Evolutionary conservation across 2,329 filamentous ascomycete species (phyloP).

Genomic region (Acrodontium crateriforme): DNA sequence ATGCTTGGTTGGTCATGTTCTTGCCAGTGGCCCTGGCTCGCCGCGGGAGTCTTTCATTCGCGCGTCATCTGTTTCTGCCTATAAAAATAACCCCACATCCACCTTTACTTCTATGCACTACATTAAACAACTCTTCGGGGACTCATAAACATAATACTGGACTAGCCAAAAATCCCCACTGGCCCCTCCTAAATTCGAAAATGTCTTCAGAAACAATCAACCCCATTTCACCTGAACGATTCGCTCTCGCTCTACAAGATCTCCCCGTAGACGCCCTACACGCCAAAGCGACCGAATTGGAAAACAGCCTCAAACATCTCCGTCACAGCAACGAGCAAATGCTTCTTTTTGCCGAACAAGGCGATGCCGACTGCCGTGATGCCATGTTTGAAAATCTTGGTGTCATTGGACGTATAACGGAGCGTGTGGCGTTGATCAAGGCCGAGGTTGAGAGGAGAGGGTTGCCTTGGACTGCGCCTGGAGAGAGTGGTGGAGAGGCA

Average conservation of each 20-base stretch:
- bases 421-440: slow-evolving; percentile 49
- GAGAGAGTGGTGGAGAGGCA: slow-evolving; percentile 7
- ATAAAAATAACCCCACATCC: no score
- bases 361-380: slow-evolving; percentile 57
- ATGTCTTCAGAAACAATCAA: slow-evolving; percentile 9
- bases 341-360: slow-evolving; percentile 49
- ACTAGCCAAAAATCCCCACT: no score
- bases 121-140: no score
- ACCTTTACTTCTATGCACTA: no score
- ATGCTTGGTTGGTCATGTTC: no score
- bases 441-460: slow-evolving; percentile 52
- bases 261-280: slow-evolving; percentile 54
- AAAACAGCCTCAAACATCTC: slow-evolving; percentile 61
- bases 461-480: slow-evolving; percentile 32
- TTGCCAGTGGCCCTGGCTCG: no score
- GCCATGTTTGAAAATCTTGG: slow-evolving; percentile 58
- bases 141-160: no score
- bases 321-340: slow-evolving; percentile 62
- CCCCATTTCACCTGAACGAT: slow-evolving; percentile 19
- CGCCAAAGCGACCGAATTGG: slow-evolving; percentile 61
- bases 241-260: slow-evolving; percentile 46
- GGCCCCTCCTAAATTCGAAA: neutral
- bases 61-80: no score
- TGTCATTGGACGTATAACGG: slow-evolving; percentile 54
- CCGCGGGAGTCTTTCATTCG: no score